These are phyloP conservation scores for Pichiaceae sp. DNA, from an alignment of 1,139 yeast species.

Conservation along the genomic window DNA sequence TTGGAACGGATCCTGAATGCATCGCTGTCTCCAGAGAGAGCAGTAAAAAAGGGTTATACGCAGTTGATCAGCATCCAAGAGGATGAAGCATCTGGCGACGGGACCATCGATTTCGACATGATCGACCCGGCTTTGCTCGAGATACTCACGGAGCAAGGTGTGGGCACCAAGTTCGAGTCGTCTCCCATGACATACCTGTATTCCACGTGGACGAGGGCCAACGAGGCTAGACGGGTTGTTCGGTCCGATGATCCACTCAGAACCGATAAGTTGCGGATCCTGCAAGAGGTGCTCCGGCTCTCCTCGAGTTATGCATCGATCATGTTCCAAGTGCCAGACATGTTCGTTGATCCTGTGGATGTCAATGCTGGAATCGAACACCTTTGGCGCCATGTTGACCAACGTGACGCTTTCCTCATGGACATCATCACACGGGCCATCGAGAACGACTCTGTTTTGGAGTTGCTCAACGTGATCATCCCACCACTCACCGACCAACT, in stretches of 20 bases:
- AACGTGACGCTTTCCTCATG: conserved; percentile 44
- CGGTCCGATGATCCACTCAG: conserved; percentile 33
- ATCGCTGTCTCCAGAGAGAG: conserved; percentile 20
- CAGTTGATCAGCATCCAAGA: not conserved
- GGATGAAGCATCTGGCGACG: not conserved
- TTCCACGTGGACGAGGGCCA: conserved; percentile 34
- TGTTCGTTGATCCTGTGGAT: conserved; percentile 41
- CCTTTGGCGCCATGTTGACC: conserved; percentile 31
- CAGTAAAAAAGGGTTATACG: not conserved
- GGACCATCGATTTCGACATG: conserved; percentile 10
- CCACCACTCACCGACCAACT: conserved; percentile 33
- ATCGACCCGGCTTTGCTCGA: conserved; percentile 47
- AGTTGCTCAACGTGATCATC: conserved; percentile 48
- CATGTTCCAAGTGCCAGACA: conserved; percentile 60
- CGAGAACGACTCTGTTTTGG: conserved; percentile 59
- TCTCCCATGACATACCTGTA: conserved; percentile 40
- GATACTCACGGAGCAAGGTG: conserved; percentile 45
- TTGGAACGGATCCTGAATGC: conserved; percentile 35
- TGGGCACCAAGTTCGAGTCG: conserved; percentile 15
- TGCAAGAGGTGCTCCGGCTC: conserved; percentile 44
- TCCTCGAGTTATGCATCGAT: conserved; percentile 63
- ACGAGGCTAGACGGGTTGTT: conserved; percentile 31
- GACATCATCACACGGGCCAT: conserved; percentile 51
- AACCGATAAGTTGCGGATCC: conserved; percentile 30
- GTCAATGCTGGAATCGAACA: conserved; percentile 38